Conservation (phyloP, 2,329 filamentous ascomycete species). For the Ophiostoma ips region DNA sequence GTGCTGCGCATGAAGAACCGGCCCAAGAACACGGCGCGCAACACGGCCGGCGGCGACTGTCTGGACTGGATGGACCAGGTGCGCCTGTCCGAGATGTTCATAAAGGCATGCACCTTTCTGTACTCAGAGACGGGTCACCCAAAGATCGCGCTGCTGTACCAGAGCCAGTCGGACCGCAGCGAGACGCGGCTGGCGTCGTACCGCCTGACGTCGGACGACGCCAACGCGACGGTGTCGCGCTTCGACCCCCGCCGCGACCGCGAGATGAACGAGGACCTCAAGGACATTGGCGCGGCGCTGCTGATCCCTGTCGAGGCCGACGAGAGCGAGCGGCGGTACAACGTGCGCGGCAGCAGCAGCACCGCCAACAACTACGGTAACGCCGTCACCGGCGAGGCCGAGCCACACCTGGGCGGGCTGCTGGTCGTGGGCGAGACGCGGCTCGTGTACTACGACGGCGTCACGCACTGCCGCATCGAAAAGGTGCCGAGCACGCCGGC, state of each 20-base stretch:
- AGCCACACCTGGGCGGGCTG: conserved; percentile 52
- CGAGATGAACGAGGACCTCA: conserved; percentile 37
- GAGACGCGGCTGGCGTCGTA: conserved; percentile 46
- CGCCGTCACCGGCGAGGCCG: conserved; percentile 27
- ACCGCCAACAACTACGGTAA: neutral
- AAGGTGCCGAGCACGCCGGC: conserved; percentile 57
- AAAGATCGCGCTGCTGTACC: conserved; percentile 44
- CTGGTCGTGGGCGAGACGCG: conserved; percentile 68
- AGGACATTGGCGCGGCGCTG: conserved; percentile 43
- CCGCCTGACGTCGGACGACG: conserved; percentile 43
- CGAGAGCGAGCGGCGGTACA: conserved; percentile 45
- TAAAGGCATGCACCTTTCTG: conserved; percentile 43
- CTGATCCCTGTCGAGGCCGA: conserved; percentile 47
- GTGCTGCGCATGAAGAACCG: conserved; percentile 36
- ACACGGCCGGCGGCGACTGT: conserved; percentile 11
- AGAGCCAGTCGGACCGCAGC: conserved; percentile 35
- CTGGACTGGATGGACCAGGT: conserved; percentile 39
- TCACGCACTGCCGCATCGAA: conserved; percentile 52
- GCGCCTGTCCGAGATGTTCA: conserved; percentile 43
- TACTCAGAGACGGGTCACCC: conserved; percentile 45
- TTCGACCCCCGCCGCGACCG: conserved; percentile 43
- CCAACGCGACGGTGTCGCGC: conserved; percentile 35
- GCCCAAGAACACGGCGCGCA: conserved; percentile 23
- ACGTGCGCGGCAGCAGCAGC: conserved; percentile 33
- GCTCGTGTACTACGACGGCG: conserved; percentile 73